phyloP scores from a whole-genome alignment of 75 land plant genomes.

The Pinus tabuliformis region DNA sequence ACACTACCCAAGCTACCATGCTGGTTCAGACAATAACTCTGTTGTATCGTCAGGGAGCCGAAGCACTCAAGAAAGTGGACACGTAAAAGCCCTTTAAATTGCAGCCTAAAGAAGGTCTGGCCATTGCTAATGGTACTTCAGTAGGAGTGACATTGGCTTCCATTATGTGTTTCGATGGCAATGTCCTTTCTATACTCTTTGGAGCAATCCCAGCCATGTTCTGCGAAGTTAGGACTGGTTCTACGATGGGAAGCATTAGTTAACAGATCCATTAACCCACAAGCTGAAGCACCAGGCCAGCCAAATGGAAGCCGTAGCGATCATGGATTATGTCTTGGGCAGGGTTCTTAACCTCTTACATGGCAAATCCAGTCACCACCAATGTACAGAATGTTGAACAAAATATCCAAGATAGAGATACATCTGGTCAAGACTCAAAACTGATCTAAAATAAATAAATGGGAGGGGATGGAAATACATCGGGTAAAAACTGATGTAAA shows the following conservation, averaged over 20 bases:
- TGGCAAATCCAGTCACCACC: too few relatives aligned
- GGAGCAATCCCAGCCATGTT: constrained; percentile 35
- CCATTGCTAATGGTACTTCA: constrained; percentile 34
- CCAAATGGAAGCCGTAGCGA: constrained; percentile 55
- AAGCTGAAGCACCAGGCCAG: constrained; percentile 38
- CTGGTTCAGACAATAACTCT: constrained; percentile 36
- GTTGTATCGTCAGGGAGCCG: constrained; percentile 33
- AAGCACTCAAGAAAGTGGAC: constrained; percentile 20
- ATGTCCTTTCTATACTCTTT: constrained; percentile 20
- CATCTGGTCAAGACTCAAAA: too few relatives aligned
- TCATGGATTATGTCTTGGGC: constrained; percentile 48
- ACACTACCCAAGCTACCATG: constrained; percentile 32
- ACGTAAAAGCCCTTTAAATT: constrained; percentile 13
- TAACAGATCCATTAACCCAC: constrained; percentile 24
- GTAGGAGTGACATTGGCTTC: constrained; percentile 27
- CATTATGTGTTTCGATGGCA: constrained; percentile 28
- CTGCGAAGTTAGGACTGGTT: constrained; percentile 43
- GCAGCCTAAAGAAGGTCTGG: constrained; percentile 30
- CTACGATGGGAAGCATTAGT: constrained; percentile 23
- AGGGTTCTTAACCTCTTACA: constrained; percentile 29
- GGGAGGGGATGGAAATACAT: too few relatives aligned
- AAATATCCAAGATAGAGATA: too few relatives aligned
- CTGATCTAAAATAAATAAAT: too few relatives aligned
- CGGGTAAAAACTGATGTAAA: too few relatives aligned
- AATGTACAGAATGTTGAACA: too few relatives aligned